Evolutionary conservation across 1,139 yeast genomes (phyloP).

Genomic region (Saccharomyces hybrid): DNA sequence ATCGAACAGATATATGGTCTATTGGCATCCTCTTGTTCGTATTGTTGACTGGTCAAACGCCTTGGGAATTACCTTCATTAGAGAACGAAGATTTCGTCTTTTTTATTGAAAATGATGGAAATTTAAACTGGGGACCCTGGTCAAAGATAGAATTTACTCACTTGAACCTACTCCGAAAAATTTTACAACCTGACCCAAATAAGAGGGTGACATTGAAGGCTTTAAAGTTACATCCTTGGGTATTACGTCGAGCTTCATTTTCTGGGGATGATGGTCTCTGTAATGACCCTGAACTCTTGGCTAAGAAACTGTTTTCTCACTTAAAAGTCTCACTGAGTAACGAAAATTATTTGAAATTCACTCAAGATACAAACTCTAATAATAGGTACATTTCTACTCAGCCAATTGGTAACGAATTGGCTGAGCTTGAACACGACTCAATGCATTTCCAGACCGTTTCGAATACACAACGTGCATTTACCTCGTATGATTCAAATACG

Average conservation of each 20-base stretch:
- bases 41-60: conserved; percentile 51
- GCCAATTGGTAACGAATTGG: conserved; percentile 21
- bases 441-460: conserved; percentile 6
- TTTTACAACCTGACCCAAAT: conserved; percentile 41
- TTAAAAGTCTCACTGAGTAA: conserved; percentile 43
- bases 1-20: conserved; percentile 54
- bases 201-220: conserved; percentile 36
- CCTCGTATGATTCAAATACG: conserved; percentile 9
- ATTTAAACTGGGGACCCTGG: conserved; percentile 45
- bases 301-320: conserved; percentile 38
- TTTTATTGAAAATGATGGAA: conserved; percentile 39
- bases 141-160: conserved; percentile 39
- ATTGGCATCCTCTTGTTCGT: conserved; percentile 56
- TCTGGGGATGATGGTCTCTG: conserved; percentile 41
- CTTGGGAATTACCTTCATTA: conserved; percentile 54
- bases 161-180: conserved; percentile 42
- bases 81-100: conserved; percentile 42
- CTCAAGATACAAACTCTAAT: conserved; percentile 17
- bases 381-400: conserved; percentile 21
- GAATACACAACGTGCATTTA: conserved; percentile 16
- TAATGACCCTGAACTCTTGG: conserved; percentile 40
- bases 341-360: conserved; percentile 32
- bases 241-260: conserved; percentile 36
- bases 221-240: conserved; percentile 47
- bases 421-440: conserved; percentile 20